Conservation (phyloP, 345 rosid genomes). For the Brassica incana region DNA sequence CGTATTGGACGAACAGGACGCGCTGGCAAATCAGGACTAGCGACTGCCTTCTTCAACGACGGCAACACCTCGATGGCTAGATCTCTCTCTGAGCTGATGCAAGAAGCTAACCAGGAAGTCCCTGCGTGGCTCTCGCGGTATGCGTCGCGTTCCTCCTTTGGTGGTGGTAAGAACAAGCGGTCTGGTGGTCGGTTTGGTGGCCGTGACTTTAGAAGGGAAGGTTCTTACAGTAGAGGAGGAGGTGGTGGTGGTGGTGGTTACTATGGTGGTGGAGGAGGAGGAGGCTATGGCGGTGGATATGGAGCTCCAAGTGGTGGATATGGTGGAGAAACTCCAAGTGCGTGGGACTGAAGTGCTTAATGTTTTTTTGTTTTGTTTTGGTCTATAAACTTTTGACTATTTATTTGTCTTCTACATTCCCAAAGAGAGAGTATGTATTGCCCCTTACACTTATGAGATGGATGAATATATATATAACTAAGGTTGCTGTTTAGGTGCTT, state of each 20-base stretch:
- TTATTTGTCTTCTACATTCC: slow-evolving; percentile 27
- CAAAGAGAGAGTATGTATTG: slow-evolving; percentile 37
- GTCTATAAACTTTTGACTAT: slow-evolving; percentile 15
- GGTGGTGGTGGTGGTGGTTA: slow-evolving; percentile 47
- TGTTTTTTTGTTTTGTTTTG: slow-evolving; percentile 16
- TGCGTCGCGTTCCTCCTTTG: slow-evolving; percentile 68
- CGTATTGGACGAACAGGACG: slow-evolving; percentile 98
- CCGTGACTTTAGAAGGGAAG: slow-evolving; percentile 79
- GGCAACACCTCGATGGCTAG: slow-evolving; percentile 69
- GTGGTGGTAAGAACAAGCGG: slow-evolving; percentile 71
- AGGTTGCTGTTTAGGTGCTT: slow-evolving; percentile 26
- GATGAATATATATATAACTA: slow-evolving; percentile 34
- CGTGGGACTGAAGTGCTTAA: slow-evolving; percentile 57
- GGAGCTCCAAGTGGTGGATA: slow-evolving; percentile 41
- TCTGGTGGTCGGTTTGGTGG: slow-evolving; percentile 87
- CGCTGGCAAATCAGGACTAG: slow-evolving; percentile 89
- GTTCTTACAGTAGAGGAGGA: slow-evolving; percentile 56
- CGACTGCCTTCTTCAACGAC: slow-evolving; percentile 95
- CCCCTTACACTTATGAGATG: slow-evolving; percentile 18
- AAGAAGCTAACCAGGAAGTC: slow-evolving; percentile 93
- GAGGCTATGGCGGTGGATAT: slow-evolving; percentile 48
- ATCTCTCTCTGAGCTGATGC: slow-evolving; percentile 77
- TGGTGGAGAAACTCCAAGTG: slow-evolving; percentile 58
- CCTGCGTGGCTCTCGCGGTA: slow-evolving; percentile 89
- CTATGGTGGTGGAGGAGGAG: slow-evolving; percentile 45